Conservation (phyloP, 225 moss, liverwort and hornwort genomes). For the Thuidium tamariscinum region DNA sequence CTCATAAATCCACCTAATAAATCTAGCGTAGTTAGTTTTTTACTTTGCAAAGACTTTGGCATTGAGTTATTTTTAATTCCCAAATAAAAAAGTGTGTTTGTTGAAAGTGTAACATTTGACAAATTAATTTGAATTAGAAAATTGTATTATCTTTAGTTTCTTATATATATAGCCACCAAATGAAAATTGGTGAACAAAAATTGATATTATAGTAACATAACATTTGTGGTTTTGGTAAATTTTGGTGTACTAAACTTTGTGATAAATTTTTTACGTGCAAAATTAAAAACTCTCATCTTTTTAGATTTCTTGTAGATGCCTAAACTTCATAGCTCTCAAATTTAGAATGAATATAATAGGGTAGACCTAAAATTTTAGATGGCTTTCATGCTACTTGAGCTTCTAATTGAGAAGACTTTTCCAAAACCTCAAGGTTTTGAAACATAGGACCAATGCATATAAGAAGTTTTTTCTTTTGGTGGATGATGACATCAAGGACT, state of each 20-base stretch:
- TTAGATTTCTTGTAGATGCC: neutral
- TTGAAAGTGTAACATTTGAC: no score
- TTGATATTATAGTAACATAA: neutral
- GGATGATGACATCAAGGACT: neutral
- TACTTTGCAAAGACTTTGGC: neutral
- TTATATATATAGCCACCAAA: no score
- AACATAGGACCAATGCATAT: neutral
- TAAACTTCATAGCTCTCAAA: neutral
- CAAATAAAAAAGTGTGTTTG: rapidly evolving
- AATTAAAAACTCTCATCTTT: neutral
- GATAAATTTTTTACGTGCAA: no score
- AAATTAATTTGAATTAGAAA: neutral
- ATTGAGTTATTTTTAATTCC: neutral
- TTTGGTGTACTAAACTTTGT: neutral
- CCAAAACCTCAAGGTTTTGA: neutral
- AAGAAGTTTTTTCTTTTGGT: neutral
- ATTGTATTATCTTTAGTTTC: neutral
- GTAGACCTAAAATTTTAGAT: no score
- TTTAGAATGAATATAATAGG: neutral
- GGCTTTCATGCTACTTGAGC: neutral
- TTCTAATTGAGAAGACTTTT: neutral
- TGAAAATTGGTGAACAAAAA: neutral
- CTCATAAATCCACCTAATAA: neutral
- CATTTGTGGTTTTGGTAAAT: neutral
- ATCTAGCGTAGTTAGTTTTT: rapidly evolving